phyloP scores from a whole-genome alignment of 441 rosid genomes.

The Lepidium campestre region DNA sequence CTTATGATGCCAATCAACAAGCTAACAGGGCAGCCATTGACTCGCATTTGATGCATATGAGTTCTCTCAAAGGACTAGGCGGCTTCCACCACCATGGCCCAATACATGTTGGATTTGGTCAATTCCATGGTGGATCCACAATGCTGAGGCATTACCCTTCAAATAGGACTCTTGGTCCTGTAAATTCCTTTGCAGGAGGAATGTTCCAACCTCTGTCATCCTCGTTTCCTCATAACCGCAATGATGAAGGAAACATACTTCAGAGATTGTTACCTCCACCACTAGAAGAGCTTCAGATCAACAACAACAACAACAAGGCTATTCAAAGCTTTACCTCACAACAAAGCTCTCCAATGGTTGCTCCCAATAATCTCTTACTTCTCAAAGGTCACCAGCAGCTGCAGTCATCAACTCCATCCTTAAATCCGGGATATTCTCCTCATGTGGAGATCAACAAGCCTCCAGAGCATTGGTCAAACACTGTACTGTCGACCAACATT shows the following conservation, averaged over 20 bases:
- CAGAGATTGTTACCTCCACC: slow-evolving; percentile 63
- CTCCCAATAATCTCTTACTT: slow-evolving; percentile 27
- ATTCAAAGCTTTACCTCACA: slow-evolving; percentile 40
- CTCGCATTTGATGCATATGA: slow-evolving; percentile 47
- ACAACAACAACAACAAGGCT: slow-evolving; percentile 22
- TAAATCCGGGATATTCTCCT: slow-evolving; percentile 38
- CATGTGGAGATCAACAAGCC: slow-evolving; percentile 33
- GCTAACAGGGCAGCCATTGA: slow-evolving; percentile 61
- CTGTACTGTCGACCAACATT: slow-evolving; percentile 32
- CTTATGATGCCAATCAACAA: slow-evolving; percentile 63
- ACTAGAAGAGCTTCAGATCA: slow-evolving; percentile 49
- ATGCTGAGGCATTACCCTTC: slow-evolving; percentile 47
- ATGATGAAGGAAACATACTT: slow-evolving; percentile 39
- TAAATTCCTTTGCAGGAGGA: slow-evolving; percentile 51
- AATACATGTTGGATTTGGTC: slow-evolving; percentile 40
- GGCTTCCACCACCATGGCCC: slow-evolving; percentile 30
- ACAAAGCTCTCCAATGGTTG: slow-evolving; percentile 34
- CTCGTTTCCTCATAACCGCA: slow-evolving; percentile 29
- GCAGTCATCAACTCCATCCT: slow-evolving; percentile 13
- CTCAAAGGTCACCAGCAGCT: slow-evolving; percentile 4
- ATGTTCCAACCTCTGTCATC: slow-evolving; percentile 37
- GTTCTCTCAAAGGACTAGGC: slow-evolving; percentile 47
- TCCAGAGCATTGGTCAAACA: slow-evolving; percentile 42
- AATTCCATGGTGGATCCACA: slow-evolving; percentile 36
- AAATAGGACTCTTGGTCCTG: slow-evolving; percentile 49